Evolutionary conservation across 495 filamentous ascomycete species (phyloP).

Genomic region (Collariella sp.): DNA sequence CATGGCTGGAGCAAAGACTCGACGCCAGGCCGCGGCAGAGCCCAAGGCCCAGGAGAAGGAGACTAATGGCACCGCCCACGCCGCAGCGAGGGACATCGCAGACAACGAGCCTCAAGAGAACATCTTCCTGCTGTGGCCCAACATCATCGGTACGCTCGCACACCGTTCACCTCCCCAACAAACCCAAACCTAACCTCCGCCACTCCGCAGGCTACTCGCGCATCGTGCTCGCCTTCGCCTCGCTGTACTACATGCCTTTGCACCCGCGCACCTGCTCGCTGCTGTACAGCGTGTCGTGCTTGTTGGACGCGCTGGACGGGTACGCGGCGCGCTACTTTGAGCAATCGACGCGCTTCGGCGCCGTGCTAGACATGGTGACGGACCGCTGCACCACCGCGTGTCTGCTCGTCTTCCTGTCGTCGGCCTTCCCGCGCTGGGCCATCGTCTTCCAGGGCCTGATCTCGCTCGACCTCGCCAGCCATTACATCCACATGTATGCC

Average conservation of each 20-base stretch:
- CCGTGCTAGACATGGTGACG: slow-evolving; percentile 95
- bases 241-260: slow-evolving; percentile 96
- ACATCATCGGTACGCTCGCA: slow-evolving; percentile 68
- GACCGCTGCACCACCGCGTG: slow-evolving; percentile 86
- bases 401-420: slow-evolving; percentile 84
- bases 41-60: slow-evolving; percentile 7
- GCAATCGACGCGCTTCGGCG: slow-evolving; percentile 89
- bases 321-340: slow-evolving; percentile 79
- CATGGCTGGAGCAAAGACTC: slow-evolving; percentile 21
- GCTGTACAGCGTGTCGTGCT: slow-evolving; percentile 85
- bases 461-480: slow-evolving; percentile 81
- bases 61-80: slow-evolving; percentile 10
- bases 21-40: slow-evolving; percentile 16
- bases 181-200: neutral
- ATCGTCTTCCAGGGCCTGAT: slow-evolving; percentile 92
- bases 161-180: neutral
- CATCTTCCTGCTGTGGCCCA: slow-evolving; percentile 91
- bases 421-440: slow-evolving; percentile 85
- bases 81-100: slow-evolving; percentile 10
- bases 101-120: slow-evolving; percentile 53
- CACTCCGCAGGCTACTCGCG: slow-evolving; percentile 64
- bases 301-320: slow-evolving; percentile 90
- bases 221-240: slow-evolving; percentile 80
- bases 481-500: slow-evolving; percentile 98
- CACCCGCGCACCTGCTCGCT: slow-evolving; percentile 89